These are phyloP conservation scores for Kluyveromyces nonfermentans DNA, from an alignment of 805 yeast genomes.

Conservation along the genomic window DNA sequence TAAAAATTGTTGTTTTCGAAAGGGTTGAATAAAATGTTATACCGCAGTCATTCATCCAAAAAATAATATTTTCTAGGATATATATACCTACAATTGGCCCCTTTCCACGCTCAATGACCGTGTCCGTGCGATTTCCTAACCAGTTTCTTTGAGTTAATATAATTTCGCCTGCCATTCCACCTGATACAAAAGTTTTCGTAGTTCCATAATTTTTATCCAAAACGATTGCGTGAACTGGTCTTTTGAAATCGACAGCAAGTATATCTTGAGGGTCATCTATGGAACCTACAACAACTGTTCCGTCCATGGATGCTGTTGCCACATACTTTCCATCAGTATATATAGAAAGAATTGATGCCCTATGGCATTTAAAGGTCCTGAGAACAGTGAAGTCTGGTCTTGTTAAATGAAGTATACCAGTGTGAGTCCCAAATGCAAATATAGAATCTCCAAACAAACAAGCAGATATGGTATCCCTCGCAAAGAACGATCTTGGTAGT, in stretches of 20 bases:
- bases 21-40: constrained; percentile 55
- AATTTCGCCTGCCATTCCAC: constrained; percentile 85
- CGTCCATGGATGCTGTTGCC: constrained; percentile 90
- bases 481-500: constrained; percentile 63
- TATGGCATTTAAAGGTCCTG: constrained; percentile 73
- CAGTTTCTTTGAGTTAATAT: constrained; percentile 69
- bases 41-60: constrained; percentile 84
- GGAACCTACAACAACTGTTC: constrained; percentile 78
- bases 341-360: constrained; percentile 71
- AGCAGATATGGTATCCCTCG: constrained; percentile 69
- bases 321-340: constrained; percentile 59
- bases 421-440: constrained; percentile 80
- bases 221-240: constrained; percentile 85
- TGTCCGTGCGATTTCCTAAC: constrained; percentile 76
- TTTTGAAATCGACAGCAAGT: constrained; percentile 66
- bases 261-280: constrained; percentile 52
- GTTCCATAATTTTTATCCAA: constrained; percentile 59
- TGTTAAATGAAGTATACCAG: constrained; percentile 69
- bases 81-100: constrained; percentile 67
- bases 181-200: constrained; percentile 63
- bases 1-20: constrained; percentile 39
- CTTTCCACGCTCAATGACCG: constrained; percentile 45
- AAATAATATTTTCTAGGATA: constrained; percentile 51
- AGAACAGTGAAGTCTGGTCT: constrained; percentile 49
- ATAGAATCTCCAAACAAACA: constrained; percentile 49